Conservation (phyloP, 805 yeast species). For the Candida vartiovaarae region DNA sequence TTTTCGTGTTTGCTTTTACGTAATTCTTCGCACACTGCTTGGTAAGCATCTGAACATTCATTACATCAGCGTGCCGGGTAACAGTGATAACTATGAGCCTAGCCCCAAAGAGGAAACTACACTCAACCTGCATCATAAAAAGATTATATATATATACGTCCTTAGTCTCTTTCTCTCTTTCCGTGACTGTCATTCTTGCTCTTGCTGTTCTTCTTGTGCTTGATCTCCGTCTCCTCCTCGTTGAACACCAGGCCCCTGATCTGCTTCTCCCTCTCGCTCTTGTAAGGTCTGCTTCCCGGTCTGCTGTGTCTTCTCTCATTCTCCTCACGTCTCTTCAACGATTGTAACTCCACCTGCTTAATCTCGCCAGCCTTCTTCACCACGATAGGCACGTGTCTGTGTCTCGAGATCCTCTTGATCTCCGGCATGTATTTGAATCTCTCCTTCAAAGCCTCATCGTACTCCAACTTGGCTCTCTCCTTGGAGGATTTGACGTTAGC, state of each 20-base stretch:
- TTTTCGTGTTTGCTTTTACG: no score
- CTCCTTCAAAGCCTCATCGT: conserved; percentile 86
- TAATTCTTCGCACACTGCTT: no score
- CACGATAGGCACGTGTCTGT: conserved; percentile 84
- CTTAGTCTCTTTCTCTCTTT: no score
- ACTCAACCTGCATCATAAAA: no score
- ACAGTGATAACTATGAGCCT: no score
- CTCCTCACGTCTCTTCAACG: conserved; percentile 73
- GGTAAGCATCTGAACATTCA: no score
- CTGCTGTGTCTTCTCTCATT: conserved; percentile 78
- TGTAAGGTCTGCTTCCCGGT: conserved; percentile 48
- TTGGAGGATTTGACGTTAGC: conserved; percentile 73
- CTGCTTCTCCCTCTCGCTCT: conserved; percentile 79
- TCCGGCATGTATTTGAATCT: conserved; percentile 96
- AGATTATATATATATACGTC: no score
- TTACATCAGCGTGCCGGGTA: no score
- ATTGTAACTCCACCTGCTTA: conserved; percentile 64
- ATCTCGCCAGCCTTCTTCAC: conserved; percentile 87
- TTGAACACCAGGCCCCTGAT: conserved; percentile 74
- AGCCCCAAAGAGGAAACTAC: no score
- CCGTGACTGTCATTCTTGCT: no score
- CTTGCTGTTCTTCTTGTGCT: background rate
- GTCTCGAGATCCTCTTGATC: conserved; percentile 80
- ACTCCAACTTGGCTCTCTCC: conserved; percentile 78
- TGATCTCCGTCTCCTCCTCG: conserved; percentile 28